Evolutionary conservation across 805 yeast genomes (phyloP), one percentile per base, ranked within the genome.

Genomic region (Saccharomyces mikatae): DNA sequence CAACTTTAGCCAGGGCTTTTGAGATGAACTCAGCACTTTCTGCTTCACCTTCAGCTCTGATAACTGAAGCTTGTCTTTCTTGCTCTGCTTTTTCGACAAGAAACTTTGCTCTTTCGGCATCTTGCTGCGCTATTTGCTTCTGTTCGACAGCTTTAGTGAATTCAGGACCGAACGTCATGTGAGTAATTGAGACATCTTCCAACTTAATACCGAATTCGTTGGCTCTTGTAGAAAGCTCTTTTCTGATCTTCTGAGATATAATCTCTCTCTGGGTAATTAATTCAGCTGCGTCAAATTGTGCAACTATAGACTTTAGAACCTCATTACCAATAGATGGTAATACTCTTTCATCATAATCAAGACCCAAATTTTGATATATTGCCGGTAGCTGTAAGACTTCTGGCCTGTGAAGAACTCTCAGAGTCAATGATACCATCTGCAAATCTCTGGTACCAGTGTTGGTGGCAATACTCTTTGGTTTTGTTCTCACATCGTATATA

Each of bases 1-100:
- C 99, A 26, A 95, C 90, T 76, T 90, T 91, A 53, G 85, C 82
- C 61, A 94, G 80, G 4, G 98, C 97, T 72, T 84, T 88, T 36
- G 97, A 89, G 58, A 94, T 94, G 57, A 84, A 84, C 57, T 94
- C 98, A 3, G 99, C 99, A 55, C 96, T 89, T 72, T 94, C 98
- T 51, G 99, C 99, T 75, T 94, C 99, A 74, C 98, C 99, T 74
- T 94, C 99, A 29, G 99, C 99, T 66, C 98, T 83, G 62, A 94
- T 91, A 64, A 94, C 89, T 49, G 88, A 77, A 1, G 98, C 99
- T 71, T 87, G 91, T 69, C 96, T 83, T 72, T 92, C 98, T 75
- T 94, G 99, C 72, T 94, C 97, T 8, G 98, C 98, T 69, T 87
- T 87, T 68, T 91, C 97, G 54, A 94, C 97, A 52, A 89, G 77